Base-by-base conservation (phyloP, 2,329 filamentous ascomycete genomes). In the Colletotrichum caudatum region DNA sequence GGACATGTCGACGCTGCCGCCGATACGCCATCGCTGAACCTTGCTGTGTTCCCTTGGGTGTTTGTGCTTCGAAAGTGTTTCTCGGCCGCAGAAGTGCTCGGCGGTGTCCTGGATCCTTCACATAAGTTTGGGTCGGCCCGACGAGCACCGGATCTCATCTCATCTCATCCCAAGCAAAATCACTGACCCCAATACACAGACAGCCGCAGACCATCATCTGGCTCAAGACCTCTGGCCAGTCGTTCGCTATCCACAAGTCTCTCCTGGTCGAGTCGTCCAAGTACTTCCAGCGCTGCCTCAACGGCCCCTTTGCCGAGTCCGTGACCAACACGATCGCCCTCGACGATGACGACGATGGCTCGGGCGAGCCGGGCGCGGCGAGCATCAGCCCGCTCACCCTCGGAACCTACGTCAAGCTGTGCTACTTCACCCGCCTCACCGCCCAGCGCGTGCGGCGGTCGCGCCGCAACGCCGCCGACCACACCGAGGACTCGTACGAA, bases 211-310 rank as follows among this genome's bases (percentile, higher is more conserved):
- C 64, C 33, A 71, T 71, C 44, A 53, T 71, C 68, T 71, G 68
- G 68, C 68, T 71, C 41, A 71, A 71, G 29, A 44, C 48, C 50
- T n/a, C 29, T 8, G 41, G n/a, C 12, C 64, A 68, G 11, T 71
- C 68, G 44, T 71, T 71, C 39, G 68, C 68, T 3, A 68, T 71
- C 35, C 68, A 71, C 58, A 71, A 71, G 37, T 56, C 68, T 20
- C 68, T 71, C 41, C 64, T 71, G 12, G 11, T 68, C 26, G 68
- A 71, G 64, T 71, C 68, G 33, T 71, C 68, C 46, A 71, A 71
- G 50, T 71, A 71, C 44, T 71, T 71, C 51, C 68, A 68, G 44
- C 68, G 68, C 68, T 71, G 68, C n/a, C 68, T 71, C 68, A 35
- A 50, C 11, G 68, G 68, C 11, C 58, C 64, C 33, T 71, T 62